phyloP scores from a whole-genome alignment of 352 stramenopile genomes.

The Lagenidium giganteum region DNA sequence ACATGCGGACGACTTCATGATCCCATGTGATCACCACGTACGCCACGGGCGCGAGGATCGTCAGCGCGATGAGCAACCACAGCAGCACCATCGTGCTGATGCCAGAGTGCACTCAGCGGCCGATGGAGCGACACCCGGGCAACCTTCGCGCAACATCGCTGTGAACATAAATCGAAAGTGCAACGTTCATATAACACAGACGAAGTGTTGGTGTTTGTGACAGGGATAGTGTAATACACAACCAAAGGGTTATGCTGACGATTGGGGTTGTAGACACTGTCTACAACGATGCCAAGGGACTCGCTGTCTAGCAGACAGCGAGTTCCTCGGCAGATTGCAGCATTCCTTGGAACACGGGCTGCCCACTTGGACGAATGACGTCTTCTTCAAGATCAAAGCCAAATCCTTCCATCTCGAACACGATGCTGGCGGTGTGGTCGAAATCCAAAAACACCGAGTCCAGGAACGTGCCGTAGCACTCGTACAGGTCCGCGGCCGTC shows the following conservation, averaged over 20 bases:
- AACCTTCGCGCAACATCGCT: no score
- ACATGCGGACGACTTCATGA: slow-evolving; percentile 63
- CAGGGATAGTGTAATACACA: no score
- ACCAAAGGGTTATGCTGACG: no score
- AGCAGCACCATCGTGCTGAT: slow-evolving; percentile 30
- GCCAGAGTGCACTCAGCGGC: no score
- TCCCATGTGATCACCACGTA: slow-evolving; percentile 78
- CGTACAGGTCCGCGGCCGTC: slow-evolving; percentile 19
- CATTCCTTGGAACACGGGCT: slow-evolving; percentile 21
- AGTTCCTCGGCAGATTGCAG: slow-evolving; percentile 18
- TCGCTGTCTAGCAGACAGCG: slow-evolving; percentile 17
- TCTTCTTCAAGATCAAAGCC: slow-evolving; percentile 12
- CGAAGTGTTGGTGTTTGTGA: no score
- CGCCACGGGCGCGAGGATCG: slow-evolving; percentile 50
- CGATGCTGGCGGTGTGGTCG: slow-evolving; percentile 20
- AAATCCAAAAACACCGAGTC: slow-evolving; percentile 29
- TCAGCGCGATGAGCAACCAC: slow-evolving; percentile 36
- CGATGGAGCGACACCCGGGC: no score
- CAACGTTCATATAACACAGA: no score
- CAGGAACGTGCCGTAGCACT: slow-evolving; percentile 26
- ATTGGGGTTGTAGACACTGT: no score
- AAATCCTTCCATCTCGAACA: slow-evolving; percentile 25
- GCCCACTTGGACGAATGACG: slow-evolving; percentile 20
- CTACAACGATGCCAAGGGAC: no score
- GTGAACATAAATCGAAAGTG: no score